These are phyloP conservation scores for Arabidopsis hybrid DNA, from an alignment of 441 rosid genomes.

Conservation along the genomic window DNA sequence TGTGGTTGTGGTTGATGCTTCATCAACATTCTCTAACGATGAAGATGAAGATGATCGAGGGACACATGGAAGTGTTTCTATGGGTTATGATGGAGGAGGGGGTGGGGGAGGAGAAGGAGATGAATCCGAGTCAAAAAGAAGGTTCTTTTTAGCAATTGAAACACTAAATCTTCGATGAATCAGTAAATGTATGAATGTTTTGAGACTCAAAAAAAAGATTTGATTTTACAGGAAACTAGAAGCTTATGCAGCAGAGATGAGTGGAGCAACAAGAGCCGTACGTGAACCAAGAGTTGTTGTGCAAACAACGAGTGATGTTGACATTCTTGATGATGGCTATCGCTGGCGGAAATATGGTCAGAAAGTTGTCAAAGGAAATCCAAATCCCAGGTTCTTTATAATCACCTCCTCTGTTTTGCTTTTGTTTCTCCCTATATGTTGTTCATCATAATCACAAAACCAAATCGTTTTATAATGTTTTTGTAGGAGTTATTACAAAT, in stretches of 20 bases:
- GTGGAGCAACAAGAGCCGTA: slow-evolving; percentile 81
- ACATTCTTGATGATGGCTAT: slow-evolving; percentile 80
- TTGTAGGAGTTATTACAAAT: slow-evolving; percentile 96
- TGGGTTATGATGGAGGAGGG: slow-evolving; percentile 52
- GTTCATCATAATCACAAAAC: not conserved
- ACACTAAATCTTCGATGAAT: not conserved
- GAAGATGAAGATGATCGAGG: slow-evolving; percentile 71
- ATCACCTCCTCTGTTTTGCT: not conserved
- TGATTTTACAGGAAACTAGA: slow-evolving; percentile 62
- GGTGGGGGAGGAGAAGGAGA: slow-evolving; percentile 68
- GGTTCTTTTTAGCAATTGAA: slow-evolving; percentile 40
- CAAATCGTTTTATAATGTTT: not conserved
- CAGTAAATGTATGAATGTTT: not conserved
- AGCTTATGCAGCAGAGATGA: slow-evolving; percentile 70
- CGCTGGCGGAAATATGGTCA: slow-evolving; percentile 85
- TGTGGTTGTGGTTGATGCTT: slow-evolving; percentile 56
- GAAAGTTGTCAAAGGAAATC: slow-evolving; percentile 85
- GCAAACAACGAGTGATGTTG: slow-evolving; percentile 78
- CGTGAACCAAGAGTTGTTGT: slow-evolving; percentile 82
- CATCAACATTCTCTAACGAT: slow-evolving; percentile 72
- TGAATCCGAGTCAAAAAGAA: slow-evolving; percentile 77
- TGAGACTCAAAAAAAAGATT: slow-evolving; percentile 18
- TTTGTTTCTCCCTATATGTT: not conserved
- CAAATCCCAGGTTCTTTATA: slow-evolving; percentile 66
- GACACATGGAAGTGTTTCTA: slow-evolving; percentile 65